Percentiles rank a stretch among this genome's conserved stretches.
phyloP scores from a whole-genome alignment of 495 filamentous ascomycete species.

The Amorphotheca resinae region DNA sequence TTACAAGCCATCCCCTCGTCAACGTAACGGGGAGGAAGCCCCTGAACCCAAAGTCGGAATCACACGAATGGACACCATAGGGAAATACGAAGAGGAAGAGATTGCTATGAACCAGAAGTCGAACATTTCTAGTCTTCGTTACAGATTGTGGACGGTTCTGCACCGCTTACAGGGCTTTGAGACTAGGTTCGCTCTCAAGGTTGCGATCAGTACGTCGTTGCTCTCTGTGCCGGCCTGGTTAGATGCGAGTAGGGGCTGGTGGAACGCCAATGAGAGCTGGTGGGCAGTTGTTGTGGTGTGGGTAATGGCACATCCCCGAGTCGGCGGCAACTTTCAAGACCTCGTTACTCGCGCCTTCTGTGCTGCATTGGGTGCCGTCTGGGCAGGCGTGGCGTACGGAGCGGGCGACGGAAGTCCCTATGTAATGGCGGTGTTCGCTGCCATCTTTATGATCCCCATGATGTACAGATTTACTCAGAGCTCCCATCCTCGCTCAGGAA shows the following conservation, averaged over 20 bases:
- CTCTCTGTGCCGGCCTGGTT: constrained; percentile 43
- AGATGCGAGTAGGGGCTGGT: constrained; percentile 31
- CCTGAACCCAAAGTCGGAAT: constrained; percentile 11
- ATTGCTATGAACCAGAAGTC: constrained; percentile 17
- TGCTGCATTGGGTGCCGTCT: constrained; percentile 36
- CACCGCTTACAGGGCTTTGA: constrained; percentile 47
- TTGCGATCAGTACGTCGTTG: constrained; percentile 34
- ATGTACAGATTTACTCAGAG: constrained; percentile 44
- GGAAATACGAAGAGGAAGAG: constrained; percentile 19
- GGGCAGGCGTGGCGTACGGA: constrained; percentile 39
- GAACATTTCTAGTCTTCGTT: constrained; percentile 24
- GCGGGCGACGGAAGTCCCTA: constrained; percentile 38
- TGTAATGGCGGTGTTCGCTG: constrained; percentile 43
- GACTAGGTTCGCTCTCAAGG: constrained; percentile 44
- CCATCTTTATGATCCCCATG: constrained; percentile 43
- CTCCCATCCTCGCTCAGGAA: constrained; percentile 33
- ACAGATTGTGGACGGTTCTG: constrained; percentile 33
- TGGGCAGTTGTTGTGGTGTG: constrained; percentile 46
- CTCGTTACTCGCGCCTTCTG: constrained; percentile 34
- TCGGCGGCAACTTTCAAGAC: constrained; percentile 44
- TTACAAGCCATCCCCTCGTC: constrained; percentile 23
- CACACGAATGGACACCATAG: constrained; percentile 13
- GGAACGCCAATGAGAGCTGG: constrained; percentile 40
- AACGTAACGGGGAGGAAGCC: constrained; percentile 18
- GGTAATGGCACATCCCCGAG: constrained; percentile 47